Conservation (phyloP, 2,329 filamentous ascomycete genomes). For the Zasmidium cellare region DNA sequence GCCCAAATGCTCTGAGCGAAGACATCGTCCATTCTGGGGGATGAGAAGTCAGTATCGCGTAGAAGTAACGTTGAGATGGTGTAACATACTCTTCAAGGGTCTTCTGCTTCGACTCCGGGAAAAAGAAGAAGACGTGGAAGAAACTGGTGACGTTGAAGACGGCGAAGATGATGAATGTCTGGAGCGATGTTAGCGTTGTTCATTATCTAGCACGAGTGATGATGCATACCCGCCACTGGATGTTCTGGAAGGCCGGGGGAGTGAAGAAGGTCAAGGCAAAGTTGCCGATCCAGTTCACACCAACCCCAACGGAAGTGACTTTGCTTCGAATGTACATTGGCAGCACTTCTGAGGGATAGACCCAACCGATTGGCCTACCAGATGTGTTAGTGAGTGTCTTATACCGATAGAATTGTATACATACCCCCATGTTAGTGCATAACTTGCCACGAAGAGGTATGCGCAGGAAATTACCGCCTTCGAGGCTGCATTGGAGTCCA, state of each 20-base stretch:
- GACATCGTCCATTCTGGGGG: constrained; percentile 37
- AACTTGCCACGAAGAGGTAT: constrained; percentile 12
- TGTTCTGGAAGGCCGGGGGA: constrained; percentile 12
- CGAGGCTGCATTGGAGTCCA: constrained; percentile 8
- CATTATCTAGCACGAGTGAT: background rate
- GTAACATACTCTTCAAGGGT: constrained; percentile 16
- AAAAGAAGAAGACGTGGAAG: constrained; percentile 14
- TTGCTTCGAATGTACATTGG: constrained; percentile 13
- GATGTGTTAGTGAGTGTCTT: background rate
- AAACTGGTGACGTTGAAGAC: constrained; percentile 11
- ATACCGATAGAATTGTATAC: background rate
- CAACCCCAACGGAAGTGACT: constrained; percentile 8
- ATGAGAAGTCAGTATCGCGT: background rate
- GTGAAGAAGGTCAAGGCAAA: constrained; percentile 16
- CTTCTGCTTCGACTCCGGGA: constrained; percentile 18
- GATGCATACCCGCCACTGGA: constrained; percentile 5
- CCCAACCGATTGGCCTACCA: constrained; percentile 10
- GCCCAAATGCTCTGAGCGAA: constrained; percentile 26
- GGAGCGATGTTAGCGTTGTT: background rate
- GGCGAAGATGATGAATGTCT: constrained; percentile 15
- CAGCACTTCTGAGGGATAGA: constrained; percentile 11
- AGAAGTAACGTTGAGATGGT: background rate
- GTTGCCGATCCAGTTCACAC: constrained; percentile 12
- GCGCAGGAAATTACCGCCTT: constrained; percentile 12
- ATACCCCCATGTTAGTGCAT: constrained; percentile 12